Evolutionary conservation across 148 eudicot species (phyloP), one percentile per base, ranked within the genome.

Genomic region (Heliamphora exappendiculata): DNA sequence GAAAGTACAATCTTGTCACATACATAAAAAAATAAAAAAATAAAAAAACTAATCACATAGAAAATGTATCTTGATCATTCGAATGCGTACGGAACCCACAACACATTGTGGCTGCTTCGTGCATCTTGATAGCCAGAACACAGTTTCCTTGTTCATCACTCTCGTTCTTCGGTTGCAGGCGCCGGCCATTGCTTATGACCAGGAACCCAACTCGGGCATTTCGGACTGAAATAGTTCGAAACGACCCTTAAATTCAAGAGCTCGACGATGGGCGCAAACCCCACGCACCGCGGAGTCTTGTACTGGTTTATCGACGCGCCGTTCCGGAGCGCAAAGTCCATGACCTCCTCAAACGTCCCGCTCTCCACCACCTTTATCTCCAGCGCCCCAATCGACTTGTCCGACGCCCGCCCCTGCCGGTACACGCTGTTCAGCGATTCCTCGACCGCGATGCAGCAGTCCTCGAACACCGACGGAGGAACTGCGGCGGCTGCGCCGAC

Each of bases 271-370:
- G 98, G 98, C 5, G 86, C 89, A 70, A 78, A 92, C 53, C 91
- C 92, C 11, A 95, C 96, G 65, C 98, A 95, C 75, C 98, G 72
- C 14, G 98, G 98, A 0, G 98, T 84, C 80, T 95, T 95, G 57
- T 95, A 95, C 86, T 95, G 98, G 47, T 95, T 92, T 17, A 95
- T 92, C 0, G 98, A 95, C 0, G 98, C 98, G 7, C 98, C 98
- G 77, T 42, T 33, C 1, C 97, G 91, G n/a, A 95, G 91, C 0
- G 96, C 91, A 76, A 83, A 89, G 47, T 91, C 96, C 96, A 91
- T 91, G 0, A 91, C 76, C 86, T 91, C 89, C 72, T 91, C 93
- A 29, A 91, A 91, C 0, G 91, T 91, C 53, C 96, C 96, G 3
- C 49, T 16, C 45, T 91, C 91, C 2, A 91, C 93, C 55, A 89